Percentiles rank a stretch among this genome's conserved stretches.
These are phyloP conservation scores for Pleurotus sapidus DNA, from an alignment of 768 basidiomycete species.

Conservation along the genomic window DNA sequence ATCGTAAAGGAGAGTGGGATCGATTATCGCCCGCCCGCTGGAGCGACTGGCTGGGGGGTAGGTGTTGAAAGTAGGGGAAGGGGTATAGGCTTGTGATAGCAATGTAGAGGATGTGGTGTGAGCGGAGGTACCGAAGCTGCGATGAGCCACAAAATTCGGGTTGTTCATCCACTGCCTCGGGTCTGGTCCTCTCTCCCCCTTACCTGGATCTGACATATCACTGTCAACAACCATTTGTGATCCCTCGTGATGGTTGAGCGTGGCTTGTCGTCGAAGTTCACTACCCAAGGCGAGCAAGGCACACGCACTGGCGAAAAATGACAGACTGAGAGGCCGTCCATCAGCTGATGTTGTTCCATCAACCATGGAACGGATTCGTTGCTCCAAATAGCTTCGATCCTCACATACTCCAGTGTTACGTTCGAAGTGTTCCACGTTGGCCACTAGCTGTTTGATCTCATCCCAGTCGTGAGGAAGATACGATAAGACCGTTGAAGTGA, in stretches of 20 bases:
- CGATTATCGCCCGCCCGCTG: constrained; percentile 1
- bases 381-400: not conserved
- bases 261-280: not conserved
- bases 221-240: not conserved
- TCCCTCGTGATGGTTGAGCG: not conserved
- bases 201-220: not conserved
- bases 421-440: not conserved
- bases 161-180: constrained; percentile 1
- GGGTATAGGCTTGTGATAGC: not conserved
- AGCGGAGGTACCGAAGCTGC: not conserved
- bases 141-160: constrained; percentile 1
- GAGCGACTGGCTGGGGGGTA: constrained; percentile 2
- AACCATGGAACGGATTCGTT: not conserved
- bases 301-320: constrained; percentile 1
- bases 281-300: constrained; percentile 3
- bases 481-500: not conserved
- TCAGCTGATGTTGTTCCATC: not conserved
- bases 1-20: constrained; percentile 6
- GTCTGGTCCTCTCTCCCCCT: not conserved
- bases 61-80: constrained; percentile 8
- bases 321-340: not conserved
- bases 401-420: not conserved
- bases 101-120: constrained; percentile 7
- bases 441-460: not conserved
- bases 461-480: not conserved